Evolutionary conservation across 1,284 basidiomycete species (phyloP).

Genomic region (Rhodotorula sp.): DNA sequence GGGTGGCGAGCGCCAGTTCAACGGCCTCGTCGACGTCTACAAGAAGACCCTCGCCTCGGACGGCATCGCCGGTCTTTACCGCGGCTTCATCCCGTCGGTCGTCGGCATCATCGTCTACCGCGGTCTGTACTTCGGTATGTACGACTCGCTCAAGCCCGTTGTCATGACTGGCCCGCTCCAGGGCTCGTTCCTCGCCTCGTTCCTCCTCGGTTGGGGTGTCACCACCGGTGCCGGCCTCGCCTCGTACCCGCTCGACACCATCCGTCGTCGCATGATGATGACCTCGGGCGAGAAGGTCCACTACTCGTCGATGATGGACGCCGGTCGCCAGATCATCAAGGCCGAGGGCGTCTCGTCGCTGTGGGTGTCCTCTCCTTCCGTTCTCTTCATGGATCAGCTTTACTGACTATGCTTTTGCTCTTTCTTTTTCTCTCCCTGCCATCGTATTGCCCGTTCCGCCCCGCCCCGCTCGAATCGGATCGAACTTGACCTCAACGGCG

Average conservation of each 20-base stretch:
- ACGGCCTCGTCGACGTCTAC: constrained; percentile 92
- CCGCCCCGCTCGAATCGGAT: too few species aligned
- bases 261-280: constrained; percentile 72
- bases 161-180: constrained; percentile 83
- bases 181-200: constrained; percentile 87
- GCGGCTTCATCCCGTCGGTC: constrained; percentile 91
- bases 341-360: constrained; percentile 79
- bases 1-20: constrained; percentile 89
- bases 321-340: constrained; percentile 73
- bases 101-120: constrained; percentile 95
- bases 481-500: too few species aligned
- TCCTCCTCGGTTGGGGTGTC: constrained; percentile 66
- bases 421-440: not conserved
- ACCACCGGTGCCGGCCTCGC: constrained; percentile 93
- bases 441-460: not conserved
- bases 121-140: constrained; percentile 69
- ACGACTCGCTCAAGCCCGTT: constrained; percentile 88
- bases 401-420: constrained; percentile 61
- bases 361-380: constrained; percentile 43
- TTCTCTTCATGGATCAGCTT: not conserved
- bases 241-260: constrained; percentile 92
- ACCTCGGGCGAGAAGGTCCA: constrained; percentile 66
- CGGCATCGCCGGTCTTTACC: constrained; percentile 63
- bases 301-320: constrained; percentile 61
- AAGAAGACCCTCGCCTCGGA: constrained; percentile 76